These are phyloP conservation scores for Warburgia ugandensis DNA, from an alignment of 164 flowering plant species.

Conservation along the genomic window DNA sequence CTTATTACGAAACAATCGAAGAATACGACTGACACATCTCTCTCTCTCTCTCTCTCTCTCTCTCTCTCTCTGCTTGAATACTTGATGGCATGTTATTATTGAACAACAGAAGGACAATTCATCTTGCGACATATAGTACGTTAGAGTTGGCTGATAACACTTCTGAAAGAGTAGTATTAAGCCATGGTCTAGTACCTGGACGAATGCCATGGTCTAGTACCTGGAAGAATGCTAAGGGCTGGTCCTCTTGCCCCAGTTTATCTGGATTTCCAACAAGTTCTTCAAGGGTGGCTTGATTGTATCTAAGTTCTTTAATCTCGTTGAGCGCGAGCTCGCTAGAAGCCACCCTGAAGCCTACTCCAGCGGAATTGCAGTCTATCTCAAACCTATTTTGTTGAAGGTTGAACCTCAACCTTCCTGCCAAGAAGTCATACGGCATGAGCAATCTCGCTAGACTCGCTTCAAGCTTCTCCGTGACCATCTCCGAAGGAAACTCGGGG, in stretches of 20 bases:
- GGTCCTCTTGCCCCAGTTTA: slow-evolving; percentile 18
- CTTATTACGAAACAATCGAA: too few relatives aligned
- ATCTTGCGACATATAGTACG: too few relatives aligned
- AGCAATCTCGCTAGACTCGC: slow-evolving; percentile 16
- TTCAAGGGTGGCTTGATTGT: slow-evolving; percentile 39
- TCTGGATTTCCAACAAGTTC: slow-evolving; percentile 18
- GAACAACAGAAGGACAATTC: too few relatives aligned
- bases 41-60: too few relatives aligned
- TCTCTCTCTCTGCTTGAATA: too few relatives aligned
- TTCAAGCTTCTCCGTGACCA: slow-evolving; percentile 25
- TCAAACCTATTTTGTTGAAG: slow-evolving; percentile 34
- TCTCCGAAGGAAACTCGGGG: slow-evolving; percentile 33
- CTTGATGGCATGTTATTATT: too few relatives aligned
- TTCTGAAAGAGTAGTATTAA: too few relatives aligned
- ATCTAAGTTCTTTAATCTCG: slow-evolving; percentile 52
- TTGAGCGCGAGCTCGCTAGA: slow-evolving; percentile 34
- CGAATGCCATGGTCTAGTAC: too few relatives aligned
- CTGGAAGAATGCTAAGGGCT: slow-evolving; percentile 42
- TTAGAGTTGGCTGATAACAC: too few relatives aligned
- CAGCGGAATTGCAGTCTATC: slow-evolving; percentile 49
- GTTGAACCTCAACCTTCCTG: slow-evolving; percentile 46
- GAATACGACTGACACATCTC: too few relatives aligned
- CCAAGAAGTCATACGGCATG: slow-evolving; percentile 44
- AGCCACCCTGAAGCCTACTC: slow-evolving; percentile 46
- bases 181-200: too few relatives aligned